Evolutionary conservation across 768 basidiomycete genomes (phyloP), one percentile per base, ranked within the genome.

Genomic region (Gelatoporia subvermispora): DNA sequence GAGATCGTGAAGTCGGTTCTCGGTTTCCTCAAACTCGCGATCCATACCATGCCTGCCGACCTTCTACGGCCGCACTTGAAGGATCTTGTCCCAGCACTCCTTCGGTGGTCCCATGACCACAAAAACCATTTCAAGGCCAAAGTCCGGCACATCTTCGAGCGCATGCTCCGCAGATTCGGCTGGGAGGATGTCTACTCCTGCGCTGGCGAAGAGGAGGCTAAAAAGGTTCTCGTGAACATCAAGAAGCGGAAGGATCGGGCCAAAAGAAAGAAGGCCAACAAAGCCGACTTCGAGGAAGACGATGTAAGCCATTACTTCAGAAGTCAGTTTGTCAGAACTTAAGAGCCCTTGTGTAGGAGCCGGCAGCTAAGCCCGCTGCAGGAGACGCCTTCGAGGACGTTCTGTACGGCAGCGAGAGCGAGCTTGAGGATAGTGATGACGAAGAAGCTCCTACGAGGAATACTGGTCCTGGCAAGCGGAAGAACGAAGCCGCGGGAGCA

Each of bases 121-220:
- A 95, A 95, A 65, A 98, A 98, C 60, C 96, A 97, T 63, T 98
- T 99, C 82, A 98, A 98, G 67, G 74, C 79, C 43, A 97, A 97
- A 72, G 93, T 96, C 20, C 83, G 92, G 38, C 94, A 98, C 65
- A 93, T 98, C 55, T 94, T 98, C 59, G 95, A 98, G 72, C 82
- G 95, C 41, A 84, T 97, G 80, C 77, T 98, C 55, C 74, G 95
- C 53, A 79, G 93, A 53, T 96, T 96, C 60, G 85, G 84, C 0
- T 96, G 82, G 77, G 83, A 93, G 35, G 85, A 85, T 38, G 81
- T 99, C 1, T 81, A 88, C 61, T 72, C 80, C 28, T 83, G 78
- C 60, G 78, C 82, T 2, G 79, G 79, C 1, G 85, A 87, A 44
- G 89, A 88, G 44, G 87, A 93, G 35, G 84, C 88, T 24, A 76